These are phyloP conservation scores for Nectriaceae sp. DNA, from an alignment of 2,329 filamentous ascomycete species.

Conservation along the genomic window DNA sequence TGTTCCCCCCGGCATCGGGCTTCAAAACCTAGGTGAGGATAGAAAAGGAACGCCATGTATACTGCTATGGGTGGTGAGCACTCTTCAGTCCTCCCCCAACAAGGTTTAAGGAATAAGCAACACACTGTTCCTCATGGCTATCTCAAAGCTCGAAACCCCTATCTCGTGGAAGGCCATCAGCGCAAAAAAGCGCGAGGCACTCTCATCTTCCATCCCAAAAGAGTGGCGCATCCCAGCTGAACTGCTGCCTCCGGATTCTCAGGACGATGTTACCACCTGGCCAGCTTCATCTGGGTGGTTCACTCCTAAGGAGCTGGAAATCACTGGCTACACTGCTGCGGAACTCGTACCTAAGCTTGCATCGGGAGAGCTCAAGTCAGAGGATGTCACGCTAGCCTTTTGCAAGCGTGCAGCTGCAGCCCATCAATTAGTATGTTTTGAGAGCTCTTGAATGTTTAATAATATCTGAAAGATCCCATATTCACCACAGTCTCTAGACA, in stretches of 20 bases:
- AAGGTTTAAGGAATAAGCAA: too few species aligned
- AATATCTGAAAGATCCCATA: too few species aligned
- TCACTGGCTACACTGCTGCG: constrained; percentile 47
- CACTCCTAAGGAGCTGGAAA: constrained; percentile 46
- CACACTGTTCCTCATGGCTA: too few species aligned
- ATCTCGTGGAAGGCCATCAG: constrained; percentile 18
- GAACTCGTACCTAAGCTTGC: constrained; percentile 37
- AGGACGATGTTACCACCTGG: constrained; percentile 56
- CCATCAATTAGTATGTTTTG: constrained; percentile 46
- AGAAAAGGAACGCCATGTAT: too few species aligned
- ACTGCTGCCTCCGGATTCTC: constrained; percentile 51
- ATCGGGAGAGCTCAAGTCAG: constrained; percentile 37
- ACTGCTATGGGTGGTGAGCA: too few species aligned
- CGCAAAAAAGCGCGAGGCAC: constrained; percentile 17
- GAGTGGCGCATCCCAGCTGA: constrained; percentile 58
- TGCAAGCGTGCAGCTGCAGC: constrained; percentile 56
- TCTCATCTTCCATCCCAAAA: constrained; percentile 50
- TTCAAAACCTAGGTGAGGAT: too few species aligned
- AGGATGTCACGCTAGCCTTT: constrained; percentile 50
- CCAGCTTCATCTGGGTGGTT: constrained; percentile 62
- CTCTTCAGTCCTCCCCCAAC: too few species aligned
- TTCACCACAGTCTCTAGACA: constrained; percentile 28
- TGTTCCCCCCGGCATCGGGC: too few species aligned
- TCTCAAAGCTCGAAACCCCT: constrained; percentile 6
- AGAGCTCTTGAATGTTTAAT: too few species aligned